These are phyloP conservation scores for Brassica balearica DNA, from an alignment of 441 rosid genomes.

Conservation along the genomic window DNA sequence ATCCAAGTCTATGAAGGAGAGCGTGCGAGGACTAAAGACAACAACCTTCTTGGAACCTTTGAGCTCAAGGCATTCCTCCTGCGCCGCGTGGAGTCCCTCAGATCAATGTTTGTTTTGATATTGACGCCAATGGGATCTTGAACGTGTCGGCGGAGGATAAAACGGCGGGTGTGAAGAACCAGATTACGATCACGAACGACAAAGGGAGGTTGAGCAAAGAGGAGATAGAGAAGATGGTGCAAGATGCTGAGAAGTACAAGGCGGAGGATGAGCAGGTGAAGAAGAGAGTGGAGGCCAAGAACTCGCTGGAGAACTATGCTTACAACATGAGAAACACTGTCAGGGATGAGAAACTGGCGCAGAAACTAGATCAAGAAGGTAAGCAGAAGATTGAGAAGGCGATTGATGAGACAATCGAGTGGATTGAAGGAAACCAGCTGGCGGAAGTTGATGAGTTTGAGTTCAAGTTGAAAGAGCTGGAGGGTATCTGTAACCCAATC, in stretches of 20 bases:
- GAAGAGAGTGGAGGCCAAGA: conserved; percentile 18
- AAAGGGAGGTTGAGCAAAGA: conserved; percentile 33
- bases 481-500: conserved; percentile 6
- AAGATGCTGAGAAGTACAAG: conserved; percentile 21
- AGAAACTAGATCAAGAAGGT: not conserved
- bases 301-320: conserved; percentile 4
- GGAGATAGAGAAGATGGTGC: conserved; percentile 24
- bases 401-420: conserved; percentile 5
- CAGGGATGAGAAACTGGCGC: not conserved
- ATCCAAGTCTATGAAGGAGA: conserved; percentile 45
- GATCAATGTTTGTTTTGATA: conserved; percentile 11
- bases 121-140: conserved; percentile 33
- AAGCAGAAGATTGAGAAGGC: conserved; percentile 14
- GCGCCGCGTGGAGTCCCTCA: conserved; percentile 46
- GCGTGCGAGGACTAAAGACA: conserved; percentile 48
- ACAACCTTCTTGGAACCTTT: conserved; percentile 48
- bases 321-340: conserved; percentile 15
- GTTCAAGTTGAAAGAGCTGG: not conserved
- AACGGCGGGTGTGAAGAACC: conserved; percentile 50
- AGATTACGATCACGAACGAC: conserved; percentile 54
- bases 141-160: conserved; percentile 55
- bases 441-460: conserved; percentile 10
- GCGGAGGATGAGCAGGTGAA: not conserved
- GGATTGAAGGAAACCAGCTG: conserved; percentile 12
- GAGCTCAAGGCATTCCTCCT: conserved; percentile 50